Conservation (phyloP, 106 monocot species). For the Dactylorhiza incarnata region DNA sequence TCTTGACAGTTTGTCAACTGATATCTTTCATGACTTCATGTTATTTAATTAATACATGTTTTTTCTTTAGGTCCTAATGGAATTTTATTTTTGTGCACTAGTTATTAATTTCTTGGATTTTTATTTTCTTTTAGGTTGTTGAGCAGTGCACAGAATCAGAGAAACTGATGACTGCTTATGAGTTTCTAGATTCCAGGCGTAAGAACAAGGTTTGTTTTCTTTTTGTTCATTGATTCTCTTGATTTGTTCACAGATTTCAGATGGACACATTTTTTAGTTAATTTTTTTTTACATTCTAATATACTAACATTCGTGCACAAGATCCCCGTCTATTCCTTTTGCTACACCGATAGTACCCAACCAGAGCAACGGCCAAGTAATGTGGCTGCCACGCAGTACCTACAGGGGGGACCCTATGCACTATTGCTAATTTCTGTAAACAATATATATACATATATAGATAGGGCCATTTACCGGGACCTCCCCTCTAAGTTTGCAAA, state of each 20-base stretch:
- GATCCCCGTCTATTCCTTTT: too few relatives aligned
- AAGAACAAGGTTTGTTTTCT: constrained; percentile 67
- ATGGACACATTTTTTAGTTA: neutral
- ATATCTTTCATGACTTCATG: neutral
- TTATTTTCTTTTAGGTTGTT: constrained; percentile 52
- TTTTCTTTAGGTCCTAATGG: neutral
- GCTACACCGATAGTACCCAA: too few relatives aligned
- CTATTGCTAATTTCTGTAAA: too few relatives aligned
- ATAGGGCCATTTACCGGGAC: too few relatives aligned
- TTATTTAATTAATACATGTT: neutral
- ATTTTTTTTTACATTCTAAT: neutral
- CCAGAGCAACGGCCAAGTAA: too few relatives aligned
- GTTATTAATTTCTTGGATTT: neutral
- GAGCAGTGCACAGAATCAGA: constrained; percentile 79
- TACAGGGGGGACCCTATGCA: too few relatives aligned
- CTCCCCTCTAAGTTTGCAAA: too few relatives aligned
- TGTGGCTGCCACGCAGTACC: too few relatives aligned
- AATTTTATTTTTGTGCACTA: neutral
- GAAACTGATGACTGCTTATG: constrained; percentile 54
- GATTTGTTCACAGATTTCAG: neutral
- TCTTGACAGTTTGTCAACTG: neutral
- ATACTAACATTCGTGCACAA: neutral
- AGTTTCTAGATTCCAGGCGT: constrained; percentile 77
- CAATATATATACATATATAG: too few relatives aligned
- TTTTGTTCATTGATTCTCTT: neutral